phyloP scores from a whole-genome alignment of 345 rosid species.

The Cardamine occulta region DNA sequence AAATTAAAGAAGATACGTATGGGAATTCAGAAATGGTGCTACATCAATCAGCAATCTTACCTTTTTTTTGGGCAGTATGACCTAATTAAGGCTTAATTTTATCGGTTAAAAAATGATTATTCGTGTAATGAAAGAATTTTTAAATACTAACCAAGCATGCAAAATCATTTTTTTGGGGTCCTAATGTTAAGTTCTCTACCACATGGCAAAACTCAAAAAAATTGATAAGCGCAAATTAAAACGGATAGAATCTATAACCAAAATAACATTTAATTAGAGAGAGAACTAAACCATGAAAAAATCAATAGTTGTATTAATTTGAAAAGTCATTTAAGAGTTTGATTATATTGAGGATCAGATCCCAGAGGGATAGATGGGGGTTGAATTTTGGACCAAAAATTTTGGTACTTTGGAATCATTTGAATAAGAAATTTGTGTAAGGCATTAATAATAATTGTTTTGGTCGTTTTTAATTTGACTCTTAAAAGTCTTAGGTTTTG shows the following conservation, averaged over 20 bases:
- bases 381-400: slow-evolving; percentile 1
- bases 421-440: slow-evolving; percentile 5
- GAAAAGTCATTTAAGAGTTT: not conserved
- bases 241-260: not conserved
- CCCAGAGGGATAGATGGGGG: slow-evolving; percentile 5
- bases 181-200: not conserved
- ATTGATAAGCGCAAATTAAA: not conserved
- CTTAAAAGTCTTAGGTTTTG: not conserved
- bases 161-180: not conserved
- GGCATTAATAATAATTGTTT: not conserved
- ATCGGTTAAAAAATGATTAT: too few relatives aligned
- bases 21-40: slow-evolving; percentile 6
- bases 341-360: slow-evolving; percentile 25
- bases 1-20: slow-evolving; percentile 22
- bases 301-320: not conserved
- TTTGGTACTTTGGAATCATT: slow-evolving; percentile 29
- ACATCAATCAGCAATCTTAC: slow-evolving; percentile 16
- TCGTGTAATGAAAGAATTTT: not conserved
- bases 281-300: not conserved
- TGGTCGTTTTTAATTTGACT: not conserved
- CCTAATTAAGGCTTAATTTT: not conserved
- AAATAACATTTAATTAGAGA: not conserved
- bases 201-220: not conserved
- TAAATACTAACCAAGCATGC: not conserved
- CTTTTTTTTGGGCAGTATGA: not conserved